Evolutionary conservation across 108 stramenopile species (phyloP).

Genomic region (Skeletonema marinoi): DNA sequence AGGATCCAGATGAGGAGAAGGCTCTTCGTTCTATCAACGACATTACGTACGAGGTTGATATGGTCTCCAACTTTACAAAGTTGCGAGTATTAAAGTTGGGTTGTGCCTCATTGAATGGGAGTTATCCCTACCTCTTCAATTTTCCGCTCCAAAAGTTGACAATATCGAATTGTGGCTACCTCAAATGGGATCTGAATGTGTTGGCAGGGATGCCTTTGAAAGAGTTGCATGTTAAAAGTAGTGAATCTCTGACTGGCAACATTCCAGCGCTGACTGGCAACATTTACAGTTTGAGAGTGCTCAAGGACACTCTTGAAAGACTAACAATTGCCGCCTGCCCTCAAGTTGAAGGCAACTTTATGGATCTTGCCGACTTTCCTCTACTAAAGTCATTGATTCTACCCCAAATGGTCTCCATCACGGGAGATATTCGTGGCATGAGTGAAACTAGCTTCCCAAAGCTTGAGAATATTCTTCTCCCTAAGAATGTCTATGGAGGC

Average conservation of each 20-base stretch:
- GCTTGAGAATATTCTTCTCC: background rate
- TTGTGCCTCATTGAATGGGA: background rate
- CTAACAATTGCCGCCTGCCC: background rate
- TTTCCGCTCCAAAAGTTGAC: constrained; percentile 8
- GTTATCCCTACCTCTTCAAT: constrained; percentile 7
- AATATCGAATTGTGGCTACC: background rate
- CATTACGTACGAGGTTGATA: background rate
- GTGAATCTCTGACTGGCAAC: background rate
- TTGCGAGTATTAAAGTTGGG: background rate
- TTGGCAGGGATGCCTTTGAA: constrained; percentile 7
- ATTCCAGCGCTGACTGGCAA: constrained; percentile 12
- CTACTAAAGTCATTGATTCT: background rate
- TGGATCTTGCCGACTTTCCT: constrained; percentile 9
- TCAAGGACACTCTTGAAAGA: constrained; percentile 9
- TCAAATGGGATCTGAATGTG: constrained; percentile 14
- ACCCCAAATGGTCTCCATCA: background rate
- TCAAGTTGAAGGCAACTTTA: background rate
- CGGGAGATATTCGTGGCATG: constrained; percentile 1
- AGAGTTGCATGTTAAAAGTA: background rate
- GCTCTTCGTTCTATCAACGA: background rate
- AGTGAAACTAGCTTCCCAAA: background rate
- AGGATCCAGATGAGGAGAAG: background rate
- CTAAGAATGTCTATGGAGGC: background rate
- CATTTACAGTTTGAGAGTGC: constrained; percentile 14
- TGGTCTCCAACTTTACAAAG: background rate